Percentiles rank a stretch among this genome's conserved stretches.
Evolutionary conservation across 352 stramenopile species (phyloP).

Genomic region (Pythium vanterpoolii): DNA sequence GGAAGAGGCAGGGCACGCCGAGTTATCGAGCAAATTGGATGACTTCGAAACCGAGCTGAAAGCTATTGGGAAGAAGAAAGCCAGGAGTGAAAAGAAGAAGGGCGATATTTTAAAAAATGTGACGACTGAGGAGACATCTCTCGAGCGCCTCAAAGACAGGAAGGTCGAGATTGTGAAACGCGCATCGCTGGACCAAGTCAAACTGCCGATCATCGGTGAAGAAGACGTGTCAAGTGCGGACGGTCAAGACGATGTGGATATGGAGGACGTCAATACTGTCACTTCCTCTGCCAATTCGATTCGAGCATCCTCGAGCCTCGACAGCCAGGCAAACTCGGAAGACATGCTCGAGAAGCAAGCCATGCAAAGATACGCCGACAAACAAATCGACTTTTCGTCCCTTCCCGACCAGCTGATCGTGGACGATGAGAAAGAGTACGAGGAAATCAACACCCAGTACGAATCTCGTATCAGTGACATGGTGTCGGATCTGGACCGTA

Average conservation of each 20-base stretch:
- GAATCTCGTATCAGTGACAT: conserved; percentile 66
- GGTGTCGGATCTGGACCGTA: conserved; percentile 88
- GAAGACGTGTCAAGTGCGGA: conserved; percentile 16
- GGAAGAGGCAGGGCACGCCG: conserved; percentile 36
- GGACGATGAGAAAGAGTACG: conserved; percentile 82
- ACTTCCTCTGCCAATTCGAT: not conserved
- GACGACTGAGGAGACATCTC: conserved; percentile 81
- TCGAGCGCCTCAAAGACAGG: conserved; percentile 92
- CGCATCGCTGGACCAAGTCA: conserved; percentile 93
- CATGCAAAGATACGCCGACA: conserved; percentile 36
- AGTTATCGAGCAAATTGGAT: conserved; percentile 37
- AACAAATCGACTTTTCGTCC: conserved; percentile 89
- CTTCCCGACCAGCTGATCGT: conserved; percentile 74
- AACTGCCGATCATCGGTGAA: conserved; percentile 71
- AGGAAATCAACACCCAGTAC: conserved; percentile 71
- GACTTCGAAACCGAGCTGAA: conserved; percentile 65
- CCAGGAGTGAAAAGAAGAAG: conserved; percentile 60
- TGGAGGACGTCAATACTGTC: conserved; percentile 39
- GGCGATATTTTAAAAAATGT: conserved; percentile 82
- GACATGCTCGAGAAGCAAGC: conserved; percentile 48
- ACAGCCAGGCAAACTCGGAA: conserved; percentile 34
- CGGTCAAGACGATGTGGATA: conserved; percentile 42
- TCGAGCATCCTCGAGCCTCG: conserved; percentile 17
- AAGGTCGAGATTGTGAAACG: conserved; percentile 95
- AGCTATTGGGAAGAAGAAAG: conserved; percentile 54